Conservation (phyloP, 2,329 filamentous ascomycete species). For the Dactylellina sp. region DNA sequence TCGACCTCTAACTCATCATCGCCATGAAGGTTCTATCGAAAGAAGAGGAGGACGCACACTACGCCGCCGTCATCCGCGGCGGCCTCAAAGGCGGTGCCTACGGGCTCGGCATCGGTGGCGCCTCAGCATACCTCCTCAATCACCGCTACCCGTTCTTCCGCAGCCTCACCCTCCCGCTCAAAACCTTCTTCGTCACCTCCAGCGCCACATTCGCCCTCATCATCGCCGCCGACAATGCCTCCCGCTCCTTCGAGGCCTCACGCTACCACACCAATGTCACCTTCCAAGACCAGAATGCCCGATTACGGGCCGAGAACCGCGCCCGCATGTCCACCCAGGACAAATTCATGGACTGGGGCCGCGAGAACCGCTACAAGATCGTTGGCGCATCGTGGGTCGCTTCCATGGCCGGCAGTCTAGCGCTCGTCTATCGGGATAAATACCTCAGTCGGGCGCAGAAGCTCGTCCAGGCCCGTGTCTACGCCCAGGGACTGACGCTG, state of each 20-base stretch:
- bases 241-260: slow-evolving; percentile 76
- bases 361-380: slow-evolving; percentile 85
- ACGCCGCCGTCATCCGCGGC: slow-evolving; percentile 78
- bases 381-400: slow-evolving; percentile 85
- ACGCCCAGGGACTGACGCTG: slow-evolving; percentile 88
- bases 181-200: slow-evolving; percentile 87
- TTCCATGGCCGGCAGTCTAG: slow-evolving; percentile 79
- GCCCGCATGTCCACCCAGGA: slow-evolving; percentile 68
- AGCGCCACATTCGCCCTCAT: slow-evolving; percentile 87
- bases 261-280: slow-evolving; percentile 50
- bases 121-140: slow-evolving; percentile 56
- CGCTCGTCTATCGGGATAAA: slow-evolving; percentile 80
- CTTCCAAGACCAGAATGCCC: slow-evolving; percentile 73
- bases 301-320: slow-evolving; percentile 73
- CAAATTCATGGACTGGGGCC: slow-evolving; percentile 76
- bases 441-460: slow-evolving; percentile 83
- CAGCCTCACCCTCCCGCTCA: slow-evolving; percentile 86
- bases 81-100: slow-evolving; percentile 78
- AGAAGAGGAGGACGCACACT: slow-evolving; percentile 78
- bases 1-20: not conserved
- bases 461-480: slow-evolving; percentile 92
- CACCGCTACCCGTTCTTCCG: slow-evolving; percentile 81
- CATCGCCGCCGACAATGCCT: slow-evolving; percentile 81
- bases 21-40: slow-evolving; percentile 95
- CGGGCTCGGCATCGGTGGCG: slow-evolving; percentile 66